Conservation (phyloP, 495 filamentous ascomycete species). For the Neurospora tetraspora region DNA sequence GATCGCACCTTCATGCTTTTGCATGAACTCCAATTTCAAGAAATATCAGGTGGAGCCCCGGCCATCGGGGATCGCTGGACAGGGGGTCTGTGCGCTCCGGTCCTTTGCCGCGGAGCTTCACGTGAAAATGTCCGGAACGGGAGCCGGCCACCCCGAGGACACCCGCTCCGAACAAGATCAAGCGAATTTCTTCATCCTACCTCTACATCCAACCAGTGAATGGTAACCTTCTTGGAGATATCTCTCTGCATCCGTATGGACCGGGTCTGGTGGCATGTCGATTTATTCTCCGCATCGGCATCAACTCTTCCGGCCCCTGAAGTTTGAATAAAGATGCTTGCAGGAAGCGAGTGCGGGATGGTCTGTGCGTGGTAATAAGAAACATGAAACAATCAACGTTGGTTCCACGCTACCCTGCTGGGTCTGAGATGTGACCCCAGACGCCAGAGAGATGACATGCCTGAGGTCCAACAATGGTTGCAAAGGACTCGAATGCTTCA, state of each 20-base stretch:
- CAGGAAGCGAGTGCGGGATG: conserved; percentile 3
- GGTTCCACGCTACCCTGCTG: background rate
- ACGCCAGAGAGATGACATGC: background rate
- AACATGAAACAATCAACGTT: conserved; percentile 8
- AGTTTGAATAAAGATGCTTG: background rate
- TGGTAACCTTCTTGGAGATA: background rate
- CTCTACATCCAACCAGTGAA: background rate
- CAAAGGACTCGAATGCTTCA: background rate
- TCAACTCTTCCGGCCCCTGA: background rate
- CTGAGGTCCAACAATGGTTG: background rate
- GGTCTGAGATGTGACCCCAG: background rate
- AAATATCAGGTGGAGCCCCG: background rate
- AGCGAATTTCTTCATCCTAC: background rate
- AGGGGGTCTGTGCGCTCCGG: background rate
- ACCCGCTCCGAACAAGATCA: background rate
- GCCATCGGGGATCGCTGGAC: background rate
- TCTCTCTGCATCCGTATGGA: background rate
- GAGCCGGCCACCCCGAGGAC: background rate
- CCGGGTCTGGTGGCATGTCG: background rate
- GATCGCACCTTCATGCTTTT: background rate
- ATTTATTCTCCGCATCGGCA: background rate
- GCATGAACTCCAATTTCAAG: background rate
- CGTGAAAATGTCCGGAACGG: background rate
- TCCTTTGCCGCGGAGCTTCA: background rate
- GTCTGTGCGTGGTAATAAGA: conserved; percentile 4